These are phyloP conservation scores for Paraphaeosphaeria sporulosa DNA, from an alignment of 2,329 filamentous ascomycete species.

Conservation along the genomic window DNA sequence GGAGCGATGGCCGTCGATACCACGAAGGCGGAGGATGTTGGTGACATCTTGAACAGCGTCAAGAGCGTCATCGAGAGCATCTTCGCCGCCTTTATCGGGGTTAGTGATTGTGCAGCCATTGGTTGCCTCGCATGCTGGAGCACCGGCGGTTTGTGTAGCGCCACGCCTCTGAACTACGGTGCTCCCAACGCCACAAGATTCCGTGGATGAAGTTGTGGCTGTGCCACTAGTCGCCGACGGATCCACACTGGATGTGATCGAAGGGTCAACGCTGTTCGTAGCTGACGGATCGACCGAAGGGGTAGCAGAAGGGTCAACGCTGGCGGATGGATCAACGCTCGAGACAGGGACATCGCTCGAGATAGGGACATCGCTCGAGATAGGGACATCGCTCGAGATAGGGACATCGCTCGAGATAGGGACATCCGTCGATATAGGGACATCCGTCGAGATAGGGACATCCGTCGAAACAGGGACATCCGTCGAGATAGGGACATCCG, in stretches of 20 bases:
- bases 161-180: neutral
- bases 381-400: neutral
- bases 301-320: neutral
- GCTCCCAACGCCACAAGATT: neutral
- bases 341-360: neutral
- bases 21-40: neutral
- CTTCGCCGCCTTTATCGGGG: neutral
- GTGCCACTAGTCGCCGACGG: neutral
- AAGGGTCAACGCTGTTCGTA: neutral
- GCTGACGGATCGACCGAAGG: neutral
- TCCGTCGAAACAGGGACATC: too few relatives aligned
- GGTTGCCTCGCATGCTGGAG: neutral
- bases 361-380: neutral
- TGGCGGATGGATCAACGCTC: neutral
- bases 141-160: neutral
- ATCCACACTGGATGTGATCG: neutral
- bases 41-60: neutral
- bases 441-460: neutral
- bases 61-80: neutral
- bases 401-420: neutral
- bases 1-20: neutral
- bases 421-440: neutral
- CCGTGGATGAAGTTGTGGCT: neutral
- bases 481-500: too few relatives aligned
- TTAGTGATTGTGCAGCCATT: neutral